These are phyloP conservation scores for Septoria linicola DNA, from an alignment of 2,329 filamentous ascomycete genomes.

Conservation along the genomic window DNA sequence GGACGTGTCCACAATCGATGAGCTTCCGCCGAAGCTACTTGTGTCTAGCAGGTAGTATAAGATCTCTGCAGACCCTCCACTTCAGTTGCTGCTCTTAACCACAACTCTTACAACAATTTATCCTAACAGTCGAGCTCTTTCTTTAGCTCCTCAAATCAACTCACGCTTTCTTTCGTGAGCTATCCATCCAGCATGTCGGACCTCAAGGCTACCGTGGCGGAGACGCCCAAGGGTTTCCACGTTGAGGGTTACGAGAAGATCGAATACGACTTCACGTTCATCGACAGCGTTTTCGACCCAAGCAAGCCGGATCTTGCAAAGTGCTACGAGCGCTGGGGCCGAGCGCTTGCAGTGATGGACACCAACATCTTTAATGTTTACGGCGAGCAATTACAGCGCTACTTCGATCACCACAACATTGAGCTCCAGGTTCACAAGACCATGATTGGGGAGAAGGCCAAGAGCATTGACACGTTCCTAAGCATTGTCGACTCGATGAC, in stretches of 20 bases:
- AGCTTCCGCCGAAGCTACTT: not conserved
- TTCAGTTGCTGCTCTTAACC: not conserved
- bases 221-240: conserved; percentile 65
- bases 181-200: conserved; percentile 59
- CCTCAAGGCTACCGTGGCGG: conserved; percentile 63
- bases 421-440: conserved; percentile 67
- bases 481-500: conserved; percentile 72
- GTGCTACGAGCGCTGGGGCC: conserved; percentile 64
- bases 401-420: conserved; percentile 65
- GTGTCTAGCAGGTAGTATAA: conserved; percentile 12
- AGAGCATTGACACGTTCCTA: conserved; percentile 68
- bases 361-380: conserved; percentile 69
- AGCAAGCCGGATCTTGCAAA: conserved; percentile 61
- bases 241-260: conserved; percentile 75
- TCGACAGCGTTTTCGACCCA: conserved; percentile 66
- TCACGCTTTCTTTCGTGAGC: conserved; percentile 12
- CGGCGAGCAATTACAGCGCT: conserved; percentile 63
- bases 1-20: not conserved
- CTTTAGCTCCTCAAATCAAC: conserved; percentile 11
- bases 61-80: conserved; percentile 2
- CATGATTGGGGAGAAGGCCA: conserved; percentile 73
- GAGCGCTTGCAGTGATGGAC: conserved; percentile 68
- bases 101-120: not conserved
- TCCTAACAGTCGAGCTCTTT: conserved; percentile 18
- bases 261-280: conserved; percentile 71